A percentile compares a stretch with the other conserved stretches of the same genome.
phyloP scores from a whole-genome alignment of 2,329 filamentous ascomycete species.

The Emmonsiellopsis sp. region DNA sequence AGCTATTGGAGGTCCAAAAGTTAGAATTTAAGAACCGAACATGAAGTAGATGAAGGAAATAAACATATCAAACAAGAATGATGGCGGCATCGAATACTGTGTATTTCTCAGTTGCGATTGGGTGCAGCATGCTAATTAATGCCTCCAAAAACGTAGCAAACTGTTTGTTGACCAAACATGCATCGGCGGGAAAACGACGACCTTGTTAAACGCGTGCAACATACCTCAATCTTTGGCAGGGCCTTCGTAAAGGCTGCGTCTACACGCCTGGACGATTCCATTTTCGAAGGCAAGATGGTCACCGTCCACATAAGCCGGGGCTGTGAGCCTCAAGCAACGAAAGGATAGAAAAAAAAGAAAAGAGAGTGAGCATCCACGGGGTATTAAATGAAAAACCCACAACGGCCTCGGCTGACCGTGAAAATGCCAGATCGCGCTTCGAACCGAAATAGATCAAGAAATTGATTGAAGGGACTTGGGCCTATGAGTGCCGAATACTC shows the following conservation, averaged over 20 bases:
- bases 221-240: conserved; percentile 30
- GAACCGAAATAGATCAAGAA: too few relatives aligned
- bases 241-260: conserved; percentile 21
- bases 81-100: too few relatives aligned
- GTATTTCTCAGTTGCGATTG: too few relatives aligned
- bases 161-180: too few relatives aligned
- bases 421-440: too few relatives aligned
- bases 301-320: not conserved
- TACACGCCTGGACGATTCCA: conserved; percentile 20
- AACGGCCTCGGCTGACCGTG: too few relatives aligned
- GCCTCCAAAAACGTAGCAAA: too few relatives aligned
- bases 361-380: not conserved
- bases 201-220: not conserved
- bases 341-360: not conserved
- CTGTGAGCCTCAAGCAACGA: not conserved
- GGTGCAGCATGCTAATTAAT: not conserved
- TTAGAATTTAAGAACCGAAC: not conserved
- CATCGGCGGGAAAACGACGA: too few relatives aligned
- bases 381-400: not conserved
- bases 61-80: not conserved
- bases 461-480: too few relatives aligned
- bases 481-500: too few relatives aligned
- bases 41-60: conserved; percentile 2
- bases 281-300: conserved; percentile 7
- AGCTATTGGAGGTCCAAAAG: conserved; percentile 40